A percentile compares a stretch with the other conserved stretches of the same genome.
These are phyloP conservation scores for Ambrosia hybrid DNA, from an alignment of 140 eudicot genomes.

Conservation along the genomic window DNA sequence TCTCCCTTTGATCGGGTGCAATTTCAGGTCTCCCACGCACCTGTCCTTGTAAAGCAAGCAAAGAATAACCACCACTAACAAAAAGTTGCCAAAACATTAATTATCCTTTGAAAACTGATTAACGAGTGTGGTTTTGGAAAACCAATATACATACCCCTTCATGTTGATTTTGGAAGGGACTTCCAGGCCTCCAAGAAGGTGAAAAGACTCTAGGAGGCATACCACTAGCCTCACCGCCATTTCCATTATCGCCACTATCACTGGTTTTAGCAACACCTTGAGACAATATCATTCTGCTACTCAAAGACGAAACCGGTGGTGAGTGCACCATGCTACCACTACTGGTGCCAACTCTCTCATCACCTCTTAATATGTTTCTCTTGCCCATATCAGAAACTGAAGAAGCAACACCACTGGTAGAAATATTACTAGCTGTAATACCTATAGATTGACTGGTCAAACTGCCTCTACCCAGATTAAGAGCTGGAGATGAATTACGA, in stretches of 20 bases:
- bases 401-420: constrained; percentile 60
- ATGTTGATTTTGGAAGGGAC: constrained; percentile 20
- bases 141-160: constrained; percentile 31
- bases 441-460: constrained; percentile 52
- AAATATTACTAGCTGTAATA: constrained; percentile 44
- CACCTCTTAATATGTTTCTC: not conserved
- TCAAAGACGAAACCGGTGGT: constrained; percentile 54
- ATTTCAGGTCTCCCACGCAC: constrained; percentile 96
- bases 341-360: constrained; percentile 33
- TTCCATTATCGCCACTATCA: constrained; percentile 59
- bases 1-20: constrained; percentile 96
- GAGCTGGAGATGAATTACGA: constrained; percentile 77
- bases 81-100: not conserved
- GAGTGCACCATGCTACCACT: constrained; percentile 39
- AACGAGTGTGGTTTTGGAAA: not conserved
- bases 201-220: constrained; percentile 53
- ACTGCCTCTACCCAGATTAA: constrained; percentile 59
- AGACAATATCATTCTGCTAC: constrained; percentile 71
- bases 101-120: not conserved
- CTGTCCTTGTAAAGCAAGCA: constrained; percentile 50
- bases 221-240: constrained; percentile 55
- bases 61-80: not conserved
- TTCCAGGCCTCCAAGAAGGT: constrained; percentile 32
- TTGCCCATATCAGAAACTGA: constrained; percentile 40
- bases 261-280: constrained; percentile 49